phyloP scores from a whole-genome alignment of 805 yeast species.

The Metschnikowia borealis region DNA sequence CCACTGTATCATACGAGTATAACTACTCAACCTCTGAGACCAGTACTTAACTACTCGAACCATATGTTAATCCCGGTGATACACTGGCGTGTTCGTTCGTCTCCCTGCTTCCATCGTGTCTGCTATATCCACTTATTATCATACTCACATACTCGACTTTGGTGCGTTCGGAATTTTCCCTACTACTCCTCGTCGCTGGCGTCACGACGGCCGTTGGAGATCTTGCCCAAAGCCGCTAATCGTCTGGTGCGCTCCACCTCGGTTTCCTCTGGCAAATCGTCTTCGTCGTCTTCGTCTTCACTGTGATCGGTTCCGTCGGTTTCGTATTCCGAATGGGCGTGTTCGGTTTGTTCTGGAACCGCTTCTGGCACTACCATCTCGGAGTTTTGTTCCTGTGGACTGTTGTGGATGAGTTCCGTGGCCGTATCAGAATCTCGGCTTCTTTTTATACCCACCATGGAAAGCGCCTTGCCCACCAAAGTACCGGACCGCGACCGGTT shows the following conservation, averaged over 20 bases:
- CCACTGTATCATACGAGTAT: too few relatives aligned
- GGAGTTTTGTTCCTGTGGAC: background rate
- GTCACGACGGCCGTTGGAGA: constrained; percentile 35
- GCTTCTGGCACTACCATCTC: too few relatives aligned
- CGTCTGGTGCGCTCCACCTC: constrained; percentile 64
- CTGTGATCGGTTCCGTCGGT: constrained; percentile 9
- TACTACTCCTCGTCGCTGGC: constrained; percentile 50
- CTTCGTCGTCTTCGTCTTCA: constrained; percentile 15
- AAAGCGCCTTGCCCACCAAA: constrained; percentile 44
- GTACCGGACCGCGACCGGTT: constrained; percentile 37
- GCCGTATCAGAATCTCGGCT: constrained; percentile 11
- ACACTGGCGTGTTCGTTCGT: too few relatives aligned
- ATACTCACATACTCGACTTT: too few relatives aligned
- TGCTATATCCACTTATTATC: too few relatives aligned
- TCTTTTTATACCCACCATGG: constrained; percentile 50
- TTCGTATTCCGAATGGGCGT: constrained; percentile 10
- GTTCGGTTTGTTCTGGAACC: too few relatives aligned
- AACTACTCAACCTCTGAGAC: too few relatives aligned
- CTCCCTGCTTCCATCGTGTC: too few relatives aligned
- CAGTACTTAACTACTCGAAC: too few relatives aligned
- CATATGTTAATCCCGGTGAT: too few relatives aligned
- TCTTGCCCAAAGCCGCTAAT: constrained; percentile 51
- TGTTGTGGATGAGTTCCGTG: background rate
- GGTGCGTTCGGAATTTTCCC: too few relatives aligned
- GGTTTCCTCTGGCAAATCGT: constrained; percentile 45